phyloP scores from a whole-genome alignment of 2,329 filamentous ascomycete species.

The Claviceps digitariae region DNA sequence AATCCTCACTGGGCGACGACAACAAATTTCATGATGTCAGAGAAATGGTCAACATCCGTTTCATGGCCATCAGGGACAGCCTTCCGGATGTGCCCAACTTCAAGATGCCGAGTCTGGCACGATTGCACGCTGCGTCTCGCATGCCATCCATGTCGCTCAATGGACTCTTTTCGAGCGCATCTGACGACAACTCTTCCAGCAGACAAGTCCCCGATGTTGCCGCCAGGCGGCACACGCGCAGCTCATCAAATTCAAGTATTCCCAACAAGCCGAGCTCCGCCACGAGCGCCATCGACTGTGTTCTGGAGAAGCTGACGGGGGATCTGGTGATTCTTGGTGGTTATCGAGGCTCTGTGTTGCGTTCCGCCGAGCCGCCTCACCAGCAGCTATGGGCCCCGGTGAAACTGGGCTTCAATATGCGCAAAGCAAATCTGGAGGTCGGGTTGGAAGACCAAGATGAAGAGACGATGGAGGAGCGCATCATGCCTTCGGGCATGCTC shows the following conservation, averaged over 20 bases:
- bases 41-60: slow-evolving; percentile 74
- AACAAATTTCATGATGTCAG: slow-evolving; percentile 66
- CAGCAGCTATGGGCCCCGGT: slow-evolving; percentile 91
- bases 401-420: slow-evolving; percentile 81
- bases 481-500: slow-evolving; percentile 79
- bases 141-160: slow-evolving; percentile 21
- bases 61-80: slow-evolving; percentile 84
- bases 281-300: slow-evolving; percentile 32
- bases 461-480: slow-evolving; percentile 66
- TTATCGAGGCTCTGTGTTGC: slow-evolving; percentile 79
- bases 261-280: slow-evolving; percentile 1
- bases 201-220: background rate
- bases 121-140: slow-evolving; percentile 25
- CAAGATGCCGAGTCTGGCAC: slow-evolving; percentile 51
- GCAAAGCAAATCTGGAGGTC: slow-evolving; percentile 83
- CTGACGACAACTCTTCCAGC: slow-evolving; percentile 8
- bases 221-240: background rate
- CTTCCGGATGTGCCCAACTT: slow-evolving; percentile 68
- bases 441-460: slow-evolving; percentile 73
- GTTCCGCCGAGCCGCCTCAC: slow-evolving; percentile 67
- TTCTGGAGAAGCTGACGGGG: slow-evolving; percentile 57
- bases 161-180: slow-evolving; percentile 15
- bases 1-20: slow-evolving; percentile 76
- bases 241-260: background rate
- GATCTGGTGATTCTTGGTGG: slow-evolving; percentile 84